Evolutionary conservation across 371 early-diverging fungal species (phyloP).

Genomic region (Blakeslea trispora): DNA sequence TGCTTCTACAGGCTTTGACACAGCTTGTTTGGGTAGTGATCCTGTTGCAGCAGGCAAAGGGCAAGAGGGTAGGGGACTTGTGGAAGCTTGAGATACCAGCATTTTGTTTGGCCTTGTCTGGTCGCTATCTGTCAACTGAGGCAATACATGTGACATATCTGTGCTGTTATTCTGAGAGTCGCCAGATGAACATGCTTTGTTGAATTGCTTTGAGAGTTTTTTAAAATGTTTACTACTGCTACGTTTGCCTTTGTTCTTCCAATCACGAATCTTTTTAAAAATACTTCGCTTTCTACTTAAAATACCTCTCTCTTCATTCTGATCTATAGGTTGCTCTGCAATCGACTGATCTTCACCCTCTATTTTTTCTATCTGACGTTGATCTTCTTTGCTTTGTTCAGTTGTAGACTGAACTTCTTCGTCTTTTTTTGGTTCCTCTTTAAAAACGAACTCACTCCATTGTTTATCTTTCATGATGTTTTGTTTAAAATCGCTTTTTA

Average conservation of each 20-base stretch:
- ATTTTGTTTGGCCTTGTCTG: neutral
- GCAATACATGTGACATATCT: no score
- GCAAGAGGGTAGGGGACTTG: neutral
- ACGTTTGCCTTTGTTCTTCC: constrained; percentile 20
- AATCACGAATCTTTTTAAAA: constrained; percentile 24
- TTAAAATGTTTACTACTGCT: constrained; percentile 6
- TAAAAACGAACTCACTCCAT: constrained; percentile 47
- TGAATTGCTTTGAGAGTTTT: constrained; percentile 6
- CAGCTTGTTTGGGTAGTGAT: neutral
- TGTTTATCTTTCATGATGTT: constrained; percentile 32
- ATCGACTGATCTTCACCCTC: neutral
- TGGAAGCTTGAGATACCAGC: neutral
- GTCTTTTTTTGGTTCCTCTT: neutral
- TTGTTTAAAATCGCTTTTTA: constrained; percentile 37
- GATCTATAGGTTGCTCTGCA: neutral
- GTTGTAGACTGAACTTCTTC: neutral
- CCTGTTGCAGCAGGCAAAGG: neutral
- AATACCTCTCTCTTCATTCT: constrained; percentile 2
- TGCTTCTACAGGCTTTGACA: constrained; percentile 4
- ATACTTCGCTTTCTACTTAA: constrained; percentile 18
- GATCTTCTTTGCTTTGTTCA: constrained; percentile 8
- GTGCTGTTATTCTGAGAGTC: neutral
- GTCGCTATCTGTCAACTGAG: neutral
- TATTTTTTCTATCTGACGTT: neutral
- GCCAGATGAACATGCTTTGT: constrained; percentile 1